These are phyloP conservation scores for Dictyostelium discoideum DNA, from an alignment of 78 protist species.

Conservation along the genomic window dicty_2.7 NC_007090.3:4108001-4108500, in stretches of 20 bases:
- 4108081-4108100: constrained; percentile 30
- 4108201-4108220: background rate
- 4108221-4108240: background rate
- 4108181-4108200: constrained; percentile 57
- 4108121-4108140: constrained; percentile 10
- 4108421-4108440: no score
- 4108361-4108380: background rate
- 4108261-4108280: constrained; percentile 29
- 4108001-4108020: constrained; percentile 26
- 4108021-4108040: constrained; percentile 28
- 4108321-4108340: no score
- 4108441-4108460: background rate
- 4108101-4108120: constrained; percentile 22
- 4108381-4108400: background rate
- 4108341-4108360: background rate
- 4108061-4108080: constrained; percentile 42
- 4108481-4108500: background rate
- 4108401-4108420: background rate
- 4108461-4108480: background rate
- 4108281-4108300: constrained; percentile 48
- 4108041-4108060: constrained; percentile 10
- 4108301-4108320: background rate
- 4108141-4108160: constrained; percentile 61
- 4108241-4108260: background rate
- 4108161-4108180: constrained; percentile 61